Evolutionary conservation across 768 basidiomycete genomes (phyloP).

Genomic region (Suillus subluteus): DNA sequence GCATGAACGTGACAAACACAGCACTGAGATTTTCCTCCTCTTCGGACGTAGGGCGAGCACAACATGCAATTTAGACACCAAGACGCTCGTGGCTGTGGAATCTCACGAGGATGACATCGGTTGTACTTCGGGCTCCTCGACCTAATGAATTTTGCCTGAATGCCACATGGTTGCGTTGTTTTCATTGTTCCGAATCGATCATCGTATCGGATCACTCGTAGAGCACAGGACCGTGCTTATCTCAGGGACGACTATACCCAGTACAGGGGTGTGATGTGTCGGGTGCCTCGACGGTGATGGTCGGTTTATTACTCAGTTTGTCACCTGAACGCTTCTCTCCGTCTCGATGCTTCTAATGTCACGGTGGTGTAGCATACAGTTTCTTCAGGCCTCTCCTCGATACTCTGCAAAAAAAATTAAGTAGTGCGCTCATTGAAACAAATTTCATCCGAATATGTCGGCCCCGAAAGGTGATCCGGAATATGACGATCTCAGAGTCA

Average conservation of each 20-base stretch:
- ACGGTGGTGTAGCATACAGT: too few relatives aligned
- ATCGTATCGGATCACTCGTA: too few relatives aligned
- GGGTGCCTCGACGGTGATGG: neutral
- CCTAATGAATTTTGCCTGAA: too few relatives aligned
- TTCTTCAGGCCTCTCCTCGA: neutral
- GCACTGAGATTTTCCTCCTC: neutral
- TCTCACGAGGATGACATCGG: neutral
- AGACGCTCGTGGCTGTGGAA: neutral
- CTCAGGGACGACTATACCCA: neutral
- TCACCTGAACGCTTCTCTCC: too few relatives aligned
- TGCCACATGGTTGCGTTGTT: conserved; percentile 1
- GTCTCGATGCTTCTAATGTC: neutral
- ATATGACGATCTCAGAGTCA: neutral
- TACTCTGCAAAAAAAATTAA: neutral
- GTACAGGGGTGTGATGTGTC: too few relatives aligned
- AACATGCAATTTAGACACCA: too few relatives aligned
- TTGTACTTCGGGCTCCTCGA: neutral
- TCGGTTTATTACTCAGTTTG: neutral
- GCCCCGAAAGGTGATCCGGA: neutral
- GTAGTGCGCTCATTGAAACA: neutral
- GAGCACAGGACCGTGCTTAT: neutral
- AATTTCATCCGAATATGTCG: neutral
- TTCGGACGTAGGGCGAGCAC: neutral
- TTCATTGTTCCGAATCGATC: conserved; percentile 3
- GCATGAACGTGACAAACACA: neutral